Base-by-base conservation (phyloP, 441 rosid genomes). In the Jatropha multifida region DNA sequence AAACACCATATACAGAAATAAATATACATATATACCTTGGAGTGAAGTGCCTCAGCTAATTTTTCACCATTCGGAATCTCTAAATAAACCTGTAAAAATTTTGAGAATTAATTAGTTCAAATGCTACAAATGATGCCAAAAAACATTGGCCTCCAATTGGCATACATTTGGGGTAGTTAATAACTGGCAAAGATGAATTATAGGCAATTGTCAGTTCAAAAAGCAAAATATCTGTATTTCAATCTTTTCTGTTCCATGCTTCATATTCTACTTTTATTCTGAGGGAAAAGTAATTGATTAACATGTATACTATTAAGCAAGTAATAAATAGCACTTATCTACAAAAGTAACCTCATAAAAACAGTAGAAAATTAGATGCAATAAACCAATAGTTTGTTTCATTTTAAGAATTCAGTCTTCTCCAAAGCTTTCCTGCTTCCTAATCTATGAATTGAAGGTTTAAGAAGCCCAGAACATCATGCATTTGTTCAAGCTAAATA, bases 21-120 rank as follows among this genome's bases (percentile, higher is more conserved):
- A 7, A 15, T n/a, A 51, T 13, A 9, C 77, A 79, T 37, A 10
- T 9, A 58, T 23, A 95, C 98, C 99, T 89, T 89, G 38, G 90
- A 85, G 74, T 94, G 90, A 85, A 96, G 97, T 65, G 96, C 90
- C 82, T 88, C 92, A 14, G 98, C 99, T 77, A 90, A 77, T 48
- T 87, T 84, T 87, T 94, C 97, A 77, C 97, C 92, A 77, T 84
- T 80, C 15, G 97, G 90, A 68, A 82, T 82, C 89, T 94, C 99
- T 78, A 96, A 83, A 81, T 94, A 96, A 76, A 92, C 97, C 99
- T 96, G 83, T 41, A 79, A 46, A 72, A 49, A 68, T 32, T 70
- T 48, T 65, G 72, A 56, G 7, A 5, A 48, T 15, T 62, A 55
- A 41, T 76, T 55, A 71, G 69, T 18, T 70, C 48, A 70, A 52